Conservation (phyloP, 306 rosid genomes). For the Vigna unguiculata region DNA sequence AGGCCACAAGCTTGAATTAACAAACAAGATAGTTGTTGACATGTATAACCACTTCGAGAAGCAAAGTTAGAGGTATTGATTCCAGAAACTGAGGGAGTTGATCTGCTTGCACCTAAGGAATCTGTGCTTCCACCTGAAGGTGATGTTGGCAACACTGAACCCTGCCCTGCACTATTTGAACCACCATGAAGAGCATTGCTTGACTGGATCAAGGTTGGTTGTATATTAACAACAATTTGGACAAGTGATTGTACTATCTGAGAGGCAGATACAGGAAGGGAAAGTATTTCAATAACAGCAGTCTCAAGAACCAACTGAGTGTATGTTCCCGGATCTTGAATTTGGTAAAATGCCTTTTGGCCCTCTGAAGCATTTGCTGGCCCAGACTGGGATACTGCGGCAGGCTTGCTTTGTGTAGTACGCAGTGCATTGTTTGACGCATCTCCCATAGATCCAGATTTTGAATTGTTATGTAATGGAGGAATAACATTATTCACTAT, state of each 20-base stretch:
- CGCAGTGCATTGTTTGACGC: conserved; percentile 62
- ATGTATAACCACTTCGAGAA: conserved; percentile 93
- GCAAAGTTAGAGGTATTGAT: conserved; percentile 88
- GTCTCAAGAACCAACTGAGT: conserved; percentile 97
- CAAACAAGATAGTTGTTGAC: conserved; percentile 93
- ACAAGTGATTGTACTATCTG: conserved; percentile 92
- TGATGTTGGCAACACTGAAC: conserved; percentile 90
- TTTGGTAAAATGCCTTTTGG: conserved; percentile 90
- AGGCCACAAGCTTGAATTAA: conserved; percentile 99
- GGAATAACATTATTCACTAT: conserved; percentile 97
- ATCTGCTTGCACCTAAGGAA: conserved; percentile 88
- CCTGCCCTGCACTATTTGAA: conserved; percentile 80
- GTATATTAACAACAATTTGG: conserved; percentile 91
- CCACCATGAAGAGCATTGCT: conserved; percentile 81
- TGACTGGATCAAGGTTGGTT: conserved; percentile 89
- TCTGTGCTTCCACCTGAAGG: conserved; percentile 99
- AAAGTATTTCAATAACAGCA: conserved; percentile 90
- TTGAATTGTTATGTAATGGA: conserved; percentile 79
- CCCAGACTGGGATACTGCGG: conserved; percentile 75
- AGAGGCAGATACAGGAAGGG: conserved; percentile 87
- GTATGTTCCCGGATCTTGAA: conserved; percentile 99
- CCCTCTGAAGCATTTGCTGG: conserved; percentile 74
- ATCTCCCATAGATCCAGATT: conserved; percentile 73
- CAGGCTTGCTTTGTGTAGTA: conserved; percentile 71
- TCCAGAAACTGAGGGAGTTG: conserved; percentile 84